Evolutionary conservation across 805 yeast genomes (phyloP), one percentile per base, ranked within the genome.

Genomic region (Saccharomycopsis sp.): DNA sequence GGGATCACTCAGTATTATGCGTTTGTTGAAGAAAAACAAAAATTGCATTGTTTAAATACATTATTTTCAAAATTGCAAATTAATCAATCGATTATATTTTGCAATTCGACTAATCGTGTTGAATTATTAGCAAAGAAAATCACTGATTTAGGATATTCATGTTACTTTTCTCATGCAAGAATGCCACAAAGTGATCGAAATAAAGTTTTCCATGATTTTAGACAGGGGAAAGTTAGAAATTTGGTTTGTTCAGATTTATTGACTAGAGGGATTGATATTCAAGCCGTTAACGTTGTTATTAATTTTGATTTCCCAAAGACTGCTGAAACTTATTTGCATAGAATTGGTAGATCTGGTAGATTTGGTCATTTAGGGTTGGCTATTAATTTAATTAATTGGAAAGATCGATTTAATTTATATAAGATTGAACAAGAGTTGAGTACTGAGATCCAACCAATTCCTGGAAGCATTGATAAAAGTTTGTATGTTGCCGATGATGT

Each of bases 341-440:
- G 97, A 75, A 93, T 90, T 56, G 97, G 97, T 74, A 87, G 98
- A 72, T 88, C 97, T 5, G 97, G 98, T 55, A 85, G 98, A 73
- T 93, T 86, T 59, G 98, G 98, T 54, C 98, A 93, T 64, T 78
- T 89, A 60, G 98, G 98, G 73, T 75, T 93, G 61, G 98, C 98
- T 26, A 88, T 93, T 60, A 93, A 93, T 68, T 76, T 93, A 58
- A 87, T 93, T 70, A 86, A 89, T 64, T 90, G 97, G 96, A 81
- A 88, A 59, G 98, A 93, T 63, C 79, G 97, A 61, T 88, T 85
- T 67, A 86, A 85, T 60, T 72, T 93, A 59, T 90, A 88, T 67
- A 86, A 85, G 64, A 89, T 93, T 56, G 98, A 93, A 66, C 96
- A 90, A 66, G 97, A 90, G 66, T 76, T 93, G 54, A 97, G 97